Percentiles rank a stretch among this genome's conserved stretches.
Evolutionary conservation across 306 rosid species (phyloP).

Genomic region (Luffa acutangula): DNA sequence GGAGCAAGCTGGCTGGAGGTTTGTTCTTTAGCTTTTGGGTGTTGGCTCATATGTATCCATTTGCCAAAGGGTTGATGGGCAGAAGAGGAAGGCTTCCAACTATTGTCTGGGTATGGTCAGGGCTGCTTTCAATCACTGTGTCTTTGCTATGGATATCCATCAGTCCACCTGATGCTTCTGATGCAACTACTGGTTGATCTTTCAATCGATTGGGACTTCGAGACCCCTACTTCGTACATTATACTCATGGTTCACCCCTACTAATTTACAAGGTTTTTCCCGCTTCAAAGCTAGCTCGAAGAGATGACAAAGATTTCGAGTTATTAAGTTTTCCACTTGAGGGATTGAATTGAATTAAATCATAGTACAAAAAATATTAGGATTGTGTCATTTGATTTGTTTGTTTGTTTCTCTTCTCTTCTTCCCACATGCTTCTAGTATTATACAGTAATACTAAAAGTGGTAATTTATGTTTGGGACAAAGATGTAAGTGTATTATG

Average conservation of each 20-base stretch:
- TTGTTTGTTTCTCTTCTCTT: not conserved
- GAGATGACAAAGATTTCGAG: not conserved
- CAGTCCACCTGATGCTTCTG: conserved; percentile 36
- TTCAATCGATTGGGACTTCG: not conserved
- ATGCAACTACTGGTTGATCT: conserved; percentile 19
- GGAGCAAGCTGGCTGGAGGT: conserved; percentile 62
- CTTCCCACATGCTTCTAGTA: not conserved
- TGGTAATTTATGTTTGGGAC: not conserved
- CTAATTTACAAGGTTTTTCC: not conserved
- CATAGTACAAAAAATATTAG: not conserved
- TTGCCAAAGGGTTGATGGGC: conserved; percentile 85
- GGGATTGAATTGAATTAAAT: not conserved
- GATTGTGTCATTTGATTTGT: not conserved
- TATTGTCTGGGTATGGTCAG: conserved; percentile 61
- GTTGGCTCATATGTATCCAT: conserved; percentile 78
- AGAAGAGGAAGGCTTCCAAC: conserved; percentile 77
- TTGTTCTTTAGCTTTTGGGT: conserved; percentile 79
- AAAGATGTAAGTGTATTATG: not conserved
- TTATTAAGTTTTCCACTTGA: not conserved
- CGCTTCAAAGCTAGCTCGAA: not conserved
- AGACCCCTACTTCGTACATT: not conserved
- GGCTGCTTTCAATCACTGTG: conserved; percentile 56
- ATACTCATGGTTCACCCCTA: not conserved
- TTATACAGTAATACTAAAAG: not conserved
- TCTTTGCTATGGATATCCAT: conserved; percentile 59